Evolutionary conservation across 2,329 filamentous ascomycete genomes (phyloP).

Genomic region (Xylaria sp.): DNA sequence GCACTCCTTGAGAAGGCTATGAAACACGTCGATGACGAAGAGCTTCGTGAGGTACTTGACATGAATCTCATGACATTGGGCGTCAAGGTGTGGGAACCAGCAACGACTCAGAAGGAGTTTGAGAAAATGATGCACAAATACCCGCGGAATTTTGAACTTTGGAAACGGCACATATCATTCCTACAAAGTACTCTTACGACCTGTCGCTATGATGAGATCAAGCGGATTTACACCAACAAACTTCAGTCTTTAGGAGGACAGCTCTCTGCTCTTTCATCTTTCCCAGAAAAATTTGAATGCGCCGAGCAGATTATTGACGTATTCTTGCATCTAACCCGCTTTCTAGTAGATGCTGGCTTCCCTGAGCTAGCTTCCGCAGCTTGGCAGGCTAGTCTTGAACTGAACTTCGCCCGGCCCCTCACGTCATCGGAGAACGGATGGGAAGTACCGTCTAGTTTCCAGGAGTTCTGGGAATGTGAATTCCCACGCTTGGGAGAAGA

Average conservation of each 20-base stretch:
- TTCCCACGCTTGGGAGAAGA: constrained; percentile 70
- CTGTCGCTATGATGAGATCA: constrained; percentile 65
- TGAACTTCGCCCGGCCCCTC: constrained; percentile 56
- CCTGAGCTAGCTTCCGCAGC: constrained; percentile 68
- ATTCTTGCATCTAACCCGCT: constrained; percentile 66
- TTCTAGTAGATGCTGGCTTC: constrained; percentile 73
- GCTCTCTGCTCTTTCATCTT: constrained; percentile 6
- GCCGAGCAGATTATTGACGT: constrained; percentile 58
- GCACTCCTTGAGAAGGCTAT: constrained; percentile 76
- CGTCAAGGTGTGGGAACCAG: constrained; percentile 63
- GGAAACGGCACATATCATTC: constrained; percentile 69
- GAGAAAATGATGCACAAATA: constrained; percentile 51
- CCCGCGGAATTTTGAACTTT: constrained; percentile 57
- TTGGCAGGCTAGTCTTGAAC: constrained; percentile 79
- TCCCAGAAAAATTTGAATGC: constrained; percentile 12
- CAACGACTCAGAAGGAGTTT: constrained; percentile 61
- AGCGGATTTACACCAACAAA: constrained; percentile 54
- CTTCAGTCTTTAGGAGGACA: constrained; percentile 37
- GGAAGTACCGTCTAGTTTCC: constrained; percentile 43
- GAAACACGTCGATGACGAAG: constrained; percentile 42
- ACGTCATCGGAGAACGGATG: constrained; percentile 25
- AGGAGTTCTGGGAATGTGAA: constrained; percentile 85
- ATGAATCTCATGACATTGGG: constrained; percentile 70
- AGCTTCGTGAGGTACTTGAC: constrained; percentile 55
- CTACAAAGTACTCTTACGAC: constrained; percentile 61